Evolutionary conservation across 768 basidiomycete species (phyloP), one percentile per base, ranked within the genome.

Genomic region (Trametes elegans): DNA sequence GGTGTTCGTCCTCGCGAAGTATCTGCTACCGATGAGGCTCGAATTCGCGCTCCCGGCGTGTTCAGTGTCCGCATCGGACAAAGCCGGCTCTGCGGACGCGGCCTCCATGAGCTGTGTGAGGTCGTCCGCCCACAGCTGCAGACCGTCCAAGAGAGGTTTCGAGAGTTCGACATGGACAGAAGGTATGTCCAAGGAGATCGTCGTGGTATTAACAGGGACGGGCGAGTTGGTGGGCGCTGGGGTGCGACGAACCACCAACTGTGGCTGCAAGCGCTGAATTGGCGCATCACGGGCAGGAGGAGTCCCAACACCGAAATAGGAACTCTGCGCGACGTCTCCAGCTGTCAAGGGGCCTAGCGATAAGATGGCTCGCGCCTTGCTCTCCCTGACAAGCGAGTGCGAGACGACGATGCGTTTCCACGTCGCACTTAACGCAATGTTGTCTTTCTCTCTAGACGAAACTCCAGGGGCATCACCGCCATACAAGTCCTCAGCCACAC

Each of bases 111-210:
- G 78, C 63, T 89, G 91, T n/a, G 84, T 73, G 24, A 85, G 67
- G 65, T 98, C 94, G 65, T 99, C 97, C 7, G 85, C 86, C 78
- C 88, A 91, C 64, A 86, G 87, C 68, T 98, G 93, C 16, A 98
- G 68, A 11, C 82, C 81, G 65, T 98, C 92, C 7, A 94, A 69
- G 2, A 74, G 57, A 5, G 71, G 64, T 68, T 98, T 96, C 9
- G 81, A 76, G 43, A 93, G 62, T 34, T 80, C 72, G 10, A 79
- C 67, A 62, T 81, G 72, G n/a, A 88, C 68, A 4, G 85, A 84
- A 13, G 93, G 91, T 13, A 95, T 67, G 36, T 74, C 65, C 9
- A 74, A 55, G 5, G 64, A 53, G 2, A 54, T 26, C 2, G 52
- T 19, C 3, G 42, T 49, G 11, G 62, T 64, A 28, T 54, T 57